Conservation (phyloP, 805 yeast genomes). For the Debaryomyces hansenii region DNA sequence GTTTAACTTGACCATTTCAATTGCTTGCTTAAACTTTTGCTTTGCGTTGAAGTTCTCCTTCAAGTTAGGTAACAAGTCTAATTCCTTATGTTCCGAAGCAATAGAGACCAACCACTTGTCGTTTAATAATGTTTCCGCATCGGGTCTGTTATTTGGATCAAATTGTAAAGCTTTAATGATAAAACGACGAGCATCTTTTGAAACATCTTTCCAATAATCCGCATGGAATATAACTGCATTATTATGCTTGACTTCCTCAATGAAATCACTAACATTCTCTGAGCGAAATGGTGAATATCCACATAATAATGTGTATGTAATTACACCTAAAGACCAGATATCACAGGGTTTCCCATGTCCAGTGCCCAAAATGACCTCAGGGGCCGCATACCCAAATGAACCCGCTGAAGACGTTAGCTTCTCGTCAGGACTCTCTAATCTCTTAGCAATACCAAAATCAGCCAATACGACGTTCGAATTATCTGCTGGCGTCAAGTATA, state of each 20-base stretch:
- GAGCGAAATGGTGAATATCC: conserved; percentile 93
- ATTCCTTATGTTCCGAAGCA: conserved; percentile 44
- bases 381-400: conserved; percentile 95
- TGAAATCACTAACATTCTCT: conserved; percentile 76
- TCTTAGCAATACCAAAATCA: conserved; percentile 94
- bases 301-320: conserved; percentile 83
- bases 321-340: conserved; percentile 93
- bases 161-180: conserved; percentile 69
- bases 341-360: conserved; percentile 98
- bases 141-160: conserved; percentile 67
- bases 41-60: conserved; percentile 82
- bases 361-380: conserved; percentile 76
- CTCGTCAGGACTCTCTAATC: conserved; percentile 59
- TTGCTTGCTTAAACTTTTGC: conserved; percentile 79
- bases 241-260: conserved; percentile 71
- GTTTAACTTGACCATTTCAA: conserved; percentile 78
- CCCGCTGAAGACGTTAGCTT: conserved; percentile 77
- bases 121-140: conserved; percentile 59
- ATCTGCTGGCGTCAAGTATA: conserved; percentile 57
- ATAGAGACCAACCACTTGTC: conserved; percentile 73
- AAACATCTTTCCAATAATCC: conserved; percentile 81
- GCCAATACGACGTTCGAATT: conserved; percentile 81
- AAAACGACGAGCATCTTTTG: conserved; percentile 77
- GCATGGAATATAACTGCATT: conserved; percentile 83
- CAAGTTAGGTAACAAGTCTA: conserved; percentile 79